Percentiles rank a stretch among this genome's conserved stretches.
These are phyloP conservation scores for Debaryomycetaceae sp. DNA, from an alignment of 1,139 yeast genomes.

Conservation along the genomic window DNA sequence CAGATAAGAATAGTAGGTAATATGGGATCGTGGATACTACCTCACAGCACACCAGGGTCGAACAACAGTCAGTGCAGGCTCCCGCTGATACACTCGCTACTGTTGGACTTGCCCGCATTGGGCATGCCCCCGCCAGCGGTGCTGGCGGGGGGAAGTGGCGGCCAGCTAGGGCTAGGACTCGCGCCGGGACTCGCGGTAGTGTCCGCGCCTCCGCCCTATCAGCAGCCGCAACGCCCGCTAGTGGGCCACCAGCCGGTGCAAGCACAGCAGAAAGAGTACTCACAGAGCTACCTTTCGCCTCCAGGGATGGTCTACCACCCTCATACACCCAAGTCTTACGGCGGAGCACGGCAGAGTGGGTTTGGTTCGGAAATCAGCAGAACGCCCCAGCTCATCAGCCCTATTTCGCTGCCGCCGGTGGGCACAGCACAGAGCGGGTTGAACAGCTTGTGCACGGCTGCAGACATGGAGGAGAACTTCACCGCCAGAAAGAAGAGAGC, in stretches of 20 bases:
- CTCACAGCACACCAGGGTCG: background rate
- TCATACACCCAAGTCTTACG: background rate
- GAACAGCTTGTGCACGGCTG: slow-evolving; percentile 1
- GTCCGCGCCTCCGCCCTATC: background rate
- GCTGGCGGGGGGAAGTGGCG: background rate
- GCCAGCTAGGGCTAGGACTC: background rate
- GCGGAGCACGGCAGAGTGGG: background rate
- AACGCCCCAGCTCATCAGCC: background rate
- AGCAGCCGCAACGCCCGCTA: slow-evolving; percentile 1
- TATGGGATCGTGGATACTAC: background rate
- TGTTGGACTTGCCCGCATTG: slow-evolving; percentile 22
- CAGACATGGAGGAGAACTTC: background rate
- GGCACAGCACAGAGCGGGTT: slow-evolving; percentile 1
- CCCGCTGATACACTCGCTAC: slow-evolving; percentile 30
- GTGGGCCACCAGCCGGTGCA: background rate
- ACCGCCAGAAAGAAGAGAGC: slow-evolving; percentile 1
- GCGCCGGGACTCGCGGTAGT: background rate
- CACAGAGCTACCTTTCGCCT: background rate
- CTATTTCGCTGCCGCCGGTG: background rate
- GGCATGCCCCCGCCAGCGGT: slow-evolving; percentile 6
- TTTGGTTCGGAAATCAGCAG: background rate
- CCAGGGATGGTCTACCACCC: background rate
- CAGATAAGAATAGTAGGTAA: background rate
- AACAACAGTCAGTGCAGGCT: slow-evolving; percentile 10
- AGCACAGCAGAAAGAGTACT: background rate